A percentile compares a stretch with the other conserved stretches of the same genome.
phyloP scores from a whole-genome alignment of 768 basidiomycete genomes.

The Pleurotus cornucopiae region DNA sequence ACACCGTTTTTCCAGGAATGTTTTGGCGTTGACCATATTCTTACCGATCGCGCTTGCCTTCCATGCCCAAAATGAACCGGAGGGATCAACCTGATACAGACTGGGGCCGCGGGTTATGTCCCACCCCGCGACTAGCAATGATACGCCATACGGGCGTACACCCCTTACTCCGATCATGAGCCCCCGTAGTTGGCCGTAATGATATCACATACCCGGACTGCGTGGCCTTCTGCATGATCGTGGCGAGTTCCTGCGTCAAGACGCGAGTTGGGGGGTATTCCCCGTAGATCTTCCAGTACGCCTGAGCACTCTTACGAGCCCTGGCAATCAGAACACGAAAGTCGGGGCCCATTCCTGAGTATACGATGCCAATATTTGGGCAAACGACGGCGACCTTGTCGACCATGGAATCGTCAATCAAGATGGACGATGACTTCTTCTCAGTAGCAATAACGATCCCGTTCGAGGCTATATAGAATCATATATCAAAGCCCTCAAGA shows the following conservation, averaged over 20 bases:
- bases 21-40: constrained; percentile 99
- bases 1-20: constrained; percentile 97
- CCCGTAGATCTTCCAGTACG: constrained; percentile 99
- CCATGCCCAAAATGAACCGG: constrained; percentile 99
- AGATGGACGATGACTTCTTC: constrained; percentile 97
- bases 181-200: constrained; percentile 20
- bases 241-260: constrained; percentile 95
- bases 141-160: constrained; percentile 98
- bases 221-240: constrained; percentile 98
- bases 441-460: constrained; percentile 99
- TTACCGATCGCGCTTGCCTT: constrained; percentile 99
- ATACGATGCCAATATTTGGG: constrained; percentile 99
- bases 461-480: constrained; percentile 72
- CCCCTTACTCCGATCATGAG: constrained; percentile 55
- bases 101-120: constrained; percentile 91
- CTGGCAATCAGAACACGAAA: constrained; percentile 92
- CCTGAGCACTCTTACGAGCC: constrained; percentile 96
- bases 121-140: constrained; percentile 95
- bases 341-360: constrained; percentile 99
- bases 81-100: constrained; percentile 99
- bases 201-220: constrained; percentile 80
- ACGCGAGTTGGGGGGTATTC: constrained; percentile 98
- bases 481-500: neutral
- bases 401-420: constrained; percentile 96
- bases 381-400: constrained; percentile 97